These are phyloP conservation scores for Tuber indicum DNA, from an alignment of 495 filamentous ascomycete species.

Conservation along the genomic window DNA sequence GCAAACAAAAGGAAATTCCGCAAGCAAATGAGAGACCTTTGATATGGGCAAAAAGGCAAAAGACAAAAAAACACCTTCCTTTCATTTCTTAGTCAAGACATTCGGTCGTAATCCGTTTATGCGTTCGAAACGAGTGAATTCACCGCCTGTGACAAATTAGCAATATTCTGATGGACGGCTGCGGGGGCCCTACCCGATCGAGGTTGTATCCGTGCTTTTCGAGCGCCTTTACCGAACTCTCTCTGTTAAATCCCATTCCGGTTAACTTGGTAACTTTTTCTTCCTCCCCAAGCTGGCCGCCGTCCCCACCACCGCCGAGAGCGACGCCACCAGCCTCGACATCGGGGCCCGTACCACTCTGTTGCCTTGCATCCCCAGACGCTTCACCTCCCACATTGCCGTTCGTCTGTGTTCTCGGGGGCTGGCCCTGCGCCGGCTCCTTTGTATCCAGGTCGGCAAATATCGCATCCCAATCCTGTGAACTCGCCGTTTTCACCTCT, in stretches of 20 bases:
- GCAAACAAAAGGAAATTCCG: neutral
- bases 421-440: constrained; percentile 46
- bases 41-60: constrained; percentile 2
- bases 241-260: constrained; percentile 79
- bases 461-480: constrained; percentile 92
- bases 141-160: neutral
- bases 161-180: neutral
- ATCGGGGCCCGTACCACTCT: constrained; percentile 12
- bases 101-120: neutral
- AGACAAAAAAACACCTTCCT: neutral
- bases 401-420: constrained; percentile 29
- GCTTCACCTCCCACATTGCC: constrained; percentile 27
- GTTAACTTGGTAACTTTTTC: constrained; percentile 85
- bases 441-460: constrained; percentile 59
- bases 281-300: constrained; percentile 71
- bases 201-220: constrained; percentile 95
- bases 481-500: constrained; percentile 42
- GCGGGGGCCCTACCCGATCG: constrained; percentile 60
- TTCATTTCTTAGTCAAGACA: neutral
- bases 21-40: neutral
- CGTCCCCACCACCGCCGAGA: constrained; percentile 63
- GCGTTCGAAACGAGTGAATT: neutral
- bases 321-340: constrained; percentile 35
- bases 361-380: constrained; percentile 26
- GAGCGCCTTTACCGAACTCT: constrained; percentile 71